Evolutionary conservation across 441 rosid species (phyloP).

Genomic region (Pelargonium hybrid): DNA sequence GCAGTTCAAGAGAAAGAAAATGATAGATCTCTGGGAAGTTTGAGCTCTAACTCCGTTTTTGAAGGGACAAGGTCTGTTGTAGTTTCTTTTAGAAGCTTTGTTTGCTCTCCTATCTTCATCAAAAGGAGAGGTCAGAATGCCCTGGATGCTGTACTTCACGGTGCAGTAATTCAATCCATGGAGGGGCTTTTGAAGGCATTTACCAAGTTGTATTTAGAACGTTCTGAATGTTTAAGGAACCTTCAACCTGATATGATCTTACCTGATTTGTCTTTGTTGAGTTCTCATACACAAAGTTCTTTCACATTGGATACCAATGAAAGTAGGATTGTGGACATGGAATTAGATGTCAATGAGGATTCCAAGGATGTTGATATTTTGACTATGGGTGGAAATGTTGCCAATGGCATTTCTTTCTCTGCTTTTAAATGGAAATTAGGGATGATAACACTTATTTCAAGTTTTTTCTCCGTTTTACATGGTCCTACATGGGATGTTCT

Average conservation of each 20-base stretch:
- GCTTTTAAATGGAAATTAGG: slow-evolving; percentile 65
- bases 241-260: slow-evolving; percentile 29
- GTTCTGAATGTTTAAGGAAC: slow-evolving; percentile 35
- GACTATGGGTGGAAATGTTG: slow-evolving; percentile 40
- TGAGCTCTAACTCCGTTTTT: slow-evolving; percentile 35
- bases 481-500: slow-evolving; percentile 61
- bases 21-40: slow-evolving; percentile 47
- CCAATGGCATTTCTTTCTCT: slow-evolving; percentile 38
- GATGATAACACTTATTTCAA: slow-evolving; percentile 64
- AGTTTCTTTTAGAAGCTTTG: slow-evolving; percentile 58
- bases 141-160: slow-evolving; percentile 31
- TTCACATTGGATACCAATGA: slow-evolving; percentile 20
- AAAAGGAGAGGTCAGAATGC: slow-evolving; percentile 32
- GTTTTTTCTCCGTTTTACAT: slow-evolving; percentile 49
- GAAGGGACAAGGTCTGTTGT: slow-evolving; percentile 36
- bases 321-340: slow-evolving; percentile 73
- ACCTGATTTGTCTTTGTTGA: slow-evolving; percentile 30
- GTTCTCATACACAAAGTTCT: slow-evolving; percentile 28
- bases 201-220: slow-evolving; percentile 43
- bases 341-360: slow-evolving; percentile 64
- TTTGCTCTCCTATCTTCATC: slow-evolving; percentile 47
- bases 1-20: slow-evolving; percentile 33
- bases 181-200: slow-evolving; percentile 57
- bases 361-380: slow-evolving; percentile 46
- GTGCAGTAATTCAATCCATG: slow-evolving; percentile 42